Base-by-base conservation (phyloP, 345 rosid genomes). In the Populus nigra region DNA sequence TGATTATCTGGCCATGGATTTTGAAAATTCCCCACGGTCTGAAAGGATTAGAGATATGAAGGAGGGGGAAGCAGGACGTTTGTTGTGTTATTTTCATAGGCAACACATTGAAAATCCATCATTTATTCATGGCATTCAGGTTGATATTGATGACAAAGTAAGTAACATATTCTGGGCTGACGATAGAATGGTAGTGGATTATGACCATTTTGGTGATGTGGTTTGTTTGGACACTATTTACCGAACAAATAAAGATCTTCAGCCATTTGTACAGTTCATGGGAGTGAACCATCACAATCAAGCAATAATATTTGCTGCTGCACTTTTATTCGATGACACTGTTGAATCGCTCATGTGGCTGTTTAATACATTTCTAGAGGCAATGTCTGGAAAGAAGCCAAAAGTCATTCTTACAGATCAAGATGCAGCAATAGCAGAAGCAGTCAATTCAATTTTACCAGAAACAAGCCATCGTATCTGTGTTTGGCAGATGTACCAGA, bases 121-220 rank as follows among this genome's bases (percentile, higher is more conserved):
- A 41, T 76, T 80, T 45, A 77, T 82, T 69, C 76, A 81, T 25
- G 77, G 83, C 2, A 36, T 80, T 55, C 86, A 76, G 74, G 73
- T 80, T 70, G 89, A 86, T 71, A 22, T 74, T 66, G 81, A 86
- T 71, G 85, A 86, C 65, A 79, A 75, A 69, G 73, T 86, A 41
- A 78, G 79, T 68, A 80, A 84, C 73, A 73, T 86, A 23, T 86
- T 88, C 63, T 85, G 91, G 88, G 83, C 85, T 9, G 80, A 86
- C 63, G 85, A 71, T 63, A 79, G 55, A 73, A 84, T 66, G 82
- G 71, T 72, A 62, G 74, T 62, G 50, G 91, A 80, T 39, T 83
- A 83, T 55, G 76, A 75, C 4, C 75, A 73, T 73, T 86, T 86
- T 74, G 84, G 87, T 16, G 85, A 80, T 67, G 83, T 83, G 63